Evolutionary conservation across 2,329 filamentous ascomycete genomes (phyloP).

Genomic region (Talaromyces sp.): DNA sequence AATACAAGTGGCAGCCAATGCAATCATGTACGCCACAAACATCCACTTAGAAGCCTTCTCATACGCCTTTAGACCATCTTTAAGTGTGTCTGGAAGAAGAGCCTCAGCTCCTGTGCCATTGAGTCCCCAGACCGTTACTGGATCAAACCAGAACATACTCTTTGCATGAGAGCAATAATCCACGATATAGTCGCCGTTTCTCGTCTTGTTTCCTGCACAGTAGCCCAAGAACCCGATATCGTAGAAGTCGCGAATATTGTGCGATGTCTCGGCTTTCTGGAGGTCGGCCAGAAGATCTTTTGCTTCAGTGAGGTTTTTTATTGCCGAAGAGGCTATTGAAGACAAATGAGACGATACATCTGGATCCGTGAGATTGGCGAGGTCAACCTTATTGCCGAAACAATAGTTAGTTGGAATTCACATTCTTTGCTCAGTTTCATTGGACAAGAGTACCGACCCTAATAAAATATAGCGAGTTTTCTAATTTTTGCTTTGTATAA

Average conservation of each 20-base stretch:
- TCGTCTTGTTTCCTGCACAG: constrained; percentile 62
- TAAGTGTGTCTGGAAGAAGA: constrained; percentile 64
- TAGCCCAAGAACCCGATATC: constrained; percentile 82
- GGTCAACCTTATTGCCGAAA: constrained; percentile 49
- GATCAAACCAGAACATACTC: constrained; percentile 73
- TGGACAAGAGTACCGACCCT: constrained; percentile 26
- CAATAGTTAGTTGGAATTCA: not conserved
- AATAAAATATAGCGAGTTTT: constrained; percentile 56
- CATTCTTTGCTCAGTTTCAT: no score
- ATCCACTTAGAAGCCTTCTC: constrained; percentile 74
- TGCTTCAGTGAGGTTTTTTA: constrained; percentile 14
- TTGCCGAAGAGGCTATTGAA: constrained; percentile 1
- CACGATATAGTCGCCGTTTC: constrained; percentile 51
- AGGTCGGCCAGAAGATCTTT: constrained; percentile 38
- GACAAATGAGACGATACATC: constrained; percentile 27
- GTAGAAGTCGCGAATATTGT: constrained; percentile 74
- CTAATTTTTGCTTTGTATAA: constrained; percentile 45
- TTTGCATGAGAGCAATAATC: constrained; percentile 66
- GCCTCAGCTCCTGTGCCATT: constrained; percentile 56
- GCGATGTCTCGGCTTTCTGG: constrained; percentile 44
- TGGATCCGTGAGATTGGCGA: constrained; percentile 57
- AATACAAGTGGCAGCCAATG: constrained; percentile 64
- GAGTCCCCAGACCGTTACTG: constrained; percentile 64
- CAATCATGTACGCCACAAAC: constrained; percentile 73
- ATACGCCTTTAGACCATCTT: constrained; percentile 69